Conservation (phyloP, 495 filamentous ascomycete species). For the Echria macrotheca region DNA sequence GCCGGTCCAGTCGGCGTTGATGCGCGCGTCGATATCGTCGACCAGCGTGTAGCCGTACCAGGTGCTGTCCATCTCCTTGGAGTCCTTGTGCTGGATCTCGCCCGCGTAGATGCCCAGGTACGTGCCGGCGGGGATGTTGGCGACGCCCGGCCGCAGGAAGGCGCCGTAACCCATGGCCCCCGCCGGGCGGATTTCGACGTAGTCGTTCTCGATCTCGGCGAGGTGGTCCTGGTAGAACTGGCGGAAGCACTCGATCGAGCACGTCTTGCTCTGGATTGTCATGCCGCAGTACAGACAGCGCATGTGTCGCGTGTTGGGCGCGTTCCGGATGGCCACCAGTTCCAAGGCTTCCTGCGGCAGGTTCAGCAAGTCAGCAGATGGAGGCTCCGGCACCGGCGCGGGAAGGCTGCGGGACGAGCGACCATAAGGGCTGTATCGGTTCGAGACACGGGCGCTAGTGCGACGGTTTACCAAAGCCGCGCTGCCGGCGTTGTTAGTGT, state of each 20-base stretch:
- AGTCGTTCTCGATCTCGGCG: background rate
- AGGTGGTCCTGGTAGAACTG: background rate
- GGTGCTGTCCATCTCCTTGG: background rate
- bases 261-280: too few species aligned
- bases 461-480: too few species aligned
- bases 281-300: too few species aligned
- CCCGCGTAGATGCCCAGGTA: background rate
- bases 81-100: background rate
- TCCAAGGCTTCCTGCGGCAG: too few species aligned
- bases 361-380: too few species aligned
- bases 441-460: too few species aligned
- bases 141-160: background rate
- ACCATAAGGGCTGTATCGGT: too few species aligned
- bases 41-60: background rate
- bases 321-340: too few species aligned
- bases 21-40: background rate
- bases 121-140: background rate
- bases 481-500: too few species aligned
- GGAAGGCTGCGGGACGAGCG: too few species aligned
- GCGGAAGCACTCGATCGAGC: background rate
- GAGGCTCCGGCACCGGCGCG: too few species aligned
- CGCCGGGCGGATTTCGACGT: background rate
- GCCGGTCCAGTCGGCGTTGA: conserved; percentile 13
- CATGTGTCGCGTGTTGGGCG: too few species aligned
- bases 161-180: background rate